Conservation (phyloP, 1,284 basidiomycete genomes). For the Ganoderma lucidum region DNA sequence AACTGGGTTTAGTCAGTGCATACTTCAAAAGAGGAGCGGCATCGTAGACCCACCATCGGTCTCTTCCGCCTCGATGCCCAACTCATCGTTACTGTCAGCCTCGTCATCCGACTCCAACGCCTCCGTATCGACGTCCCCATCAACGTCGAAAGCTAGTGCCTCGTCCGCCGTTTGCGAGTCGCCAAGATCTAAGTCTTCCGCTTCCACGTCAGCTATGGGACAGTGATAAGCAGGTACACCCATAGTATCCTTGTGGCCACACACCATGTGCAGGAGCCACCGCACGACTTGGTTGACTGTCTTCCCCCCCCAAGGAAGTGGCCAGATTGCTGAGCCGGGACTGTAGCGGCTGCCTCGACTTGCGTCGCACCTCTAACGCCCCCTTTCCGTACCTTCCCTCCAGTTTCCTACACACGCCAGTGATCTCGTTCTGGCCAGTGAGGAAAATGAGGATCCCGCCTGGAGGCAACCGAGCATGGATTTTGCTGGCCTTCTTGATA, state of each 20-base stretch:
- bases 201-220: constrained; percentile 68
- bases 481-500: constrained; percentile 88
- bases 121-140: constrained; percentile 60
- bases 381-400: constrained; percentile 81
- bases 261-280: constrained; percentile 61
- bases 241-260: neutral
- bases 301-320: constrained; percentile 22
- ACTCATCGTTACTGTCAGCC: constrained; percentile 57
- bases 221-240: neutral
- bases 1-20: constrained; percentile 43
- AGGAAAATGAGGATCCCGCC: constrained; percentile 81
- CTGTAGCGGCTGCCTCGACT: constrained; percentile 45
- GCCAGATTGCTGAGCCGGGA: constrained; percentile 24
- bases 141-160: constrained; percentile 64
- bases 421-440: constrained; percentile 83
- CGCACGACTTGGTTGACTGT: constrained; percentile 28
- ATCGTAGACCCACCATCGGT: constrained; percentile 58
- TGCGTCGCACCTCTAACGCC: constrained; percentile 62
- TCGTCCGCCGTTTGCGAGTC: constrained; percentile 44
- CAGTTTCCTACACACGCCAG: constrained; percentile 71
- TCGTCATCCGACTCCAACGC: constrained; percentile 55
- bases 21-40: constrained; percentile 3
- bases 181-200: constrained; percentile 86
- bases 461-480: constrained; percentile 74
- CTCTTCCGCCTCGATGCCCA: constrained; percentile 65